A percentile compares a stretch with the other conserved stretches of the same genome.
Conservation (phyloP, 495 filamentous ascomycete species). For the Tuber calosporum region DNA sequence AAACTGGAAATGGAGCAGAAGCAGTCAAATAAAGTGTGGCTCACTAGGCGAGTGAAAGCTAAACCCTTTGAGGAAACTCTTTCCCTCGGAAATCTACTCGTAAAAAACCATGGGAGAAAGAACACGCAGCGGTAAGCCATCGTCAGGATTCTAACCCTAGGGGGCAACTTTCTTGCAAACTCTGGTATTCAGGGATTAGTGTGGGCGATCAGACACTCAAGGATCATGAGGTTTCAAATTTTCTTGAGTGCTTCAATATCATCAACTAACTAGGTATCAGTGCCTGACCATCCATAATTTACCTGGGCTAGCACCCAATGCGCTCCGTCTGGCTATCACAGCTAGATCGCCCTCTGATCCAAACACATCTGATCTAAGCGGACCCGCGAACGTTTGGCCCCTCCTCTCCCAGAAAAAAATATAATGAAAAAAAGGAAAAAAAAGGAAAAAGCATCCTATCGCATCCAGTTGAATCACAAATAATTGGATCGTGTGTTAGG, state of each 20-base stretch:
- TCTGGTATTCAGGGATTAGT: background rate
- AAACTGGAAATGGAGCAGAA: too few relatives aligned
- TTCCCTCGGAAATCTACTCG: too few relatives aligned
- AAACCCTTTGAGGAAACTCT: too few relatives aligned
- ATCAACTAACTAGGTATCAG: background rate
- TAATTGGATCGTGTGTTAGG: too few relatives aligned
- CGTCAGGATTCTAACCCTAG: too few relatives aligned
- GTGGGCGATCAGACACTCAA: background rate
- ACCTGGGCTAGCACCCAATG: background rate
- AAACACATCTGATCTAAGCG: background rate
- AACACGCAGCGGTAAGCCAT: too few relatives aligned
- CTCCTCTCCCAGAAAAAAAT: background rate
- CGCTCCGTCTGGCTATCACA: background rate
- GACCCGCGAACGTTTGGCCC: background rate
- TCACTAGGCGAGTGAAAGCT: too few relatives aligned
- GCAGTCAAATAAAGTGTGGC: too few relatives aligned
- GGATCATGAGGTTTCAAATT: background rate
- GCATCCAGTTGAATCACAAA: too few relatives aligned
- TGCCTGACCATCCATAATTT: background rate
- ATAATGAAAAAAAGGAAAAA: too few relatives aligned
- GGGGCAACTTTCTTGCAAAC: too few relatives aligned
- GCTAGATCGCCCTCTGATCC: background rate
- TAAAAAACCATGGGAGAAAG: too few relatives aligned
- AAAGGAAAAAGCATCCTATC: background rate
- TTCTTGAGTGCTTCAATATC: background rate